Conservation (phyloP, 2,329 filamentous ascomycete genomes). For the Pyrenophora seminiperda region DNA sequence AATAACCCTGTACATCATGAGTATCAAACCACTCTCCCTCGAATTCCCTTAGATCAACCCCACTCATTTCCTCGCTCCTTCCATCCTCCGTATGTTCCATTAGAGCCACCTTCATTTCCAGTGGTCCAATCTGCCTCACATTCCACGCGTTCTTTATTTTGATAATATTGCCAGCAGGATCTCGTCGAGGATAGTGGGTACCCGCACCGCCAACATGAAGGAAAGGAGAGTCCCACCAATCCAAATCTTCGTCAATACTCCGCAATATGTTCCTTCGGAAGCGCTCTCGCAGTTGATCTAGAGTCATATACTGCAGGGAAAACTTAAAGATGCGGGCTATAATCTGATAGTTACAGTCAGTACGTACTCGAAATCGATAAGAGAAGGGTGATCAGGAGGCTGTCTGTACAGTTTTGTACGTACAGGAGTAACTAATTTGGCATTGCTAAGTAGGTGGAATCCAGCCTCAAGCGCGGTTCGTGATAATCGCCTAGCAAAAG, state of each 20-base stretch:
- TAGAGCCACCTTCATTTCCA: conserved; percentile 35
- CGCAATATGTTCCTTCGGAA: conserved; percentile 50
- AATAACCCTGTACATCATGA: conserved; percentile 76
- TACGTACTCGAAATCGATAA: neutral
- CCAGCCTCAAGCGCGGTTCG: conserved; percentile 68
- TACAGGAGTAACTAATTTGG: conserved; percentile 29
- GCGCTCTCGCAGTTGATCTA: conserved; percentile 47
- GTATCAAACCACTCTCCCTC: conserved; percentile 78
- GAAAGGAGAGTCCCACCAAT: conserved; percentile 65
- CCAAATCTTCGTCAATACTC: conserved; percentile 56
- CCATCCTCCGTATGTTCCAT: conserved; percentile 22
- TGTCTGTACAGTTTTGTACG: neutral
- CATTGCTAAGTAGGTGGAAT: conserved; percentile 62
- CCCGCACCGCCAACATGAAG: conserved; percentile 71
- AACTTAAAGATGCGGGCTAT: conserved; percentile 68
- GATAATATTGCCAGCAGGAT: conserved; percentile 45
- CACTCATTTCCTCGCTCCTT: conserved; percentile 27
- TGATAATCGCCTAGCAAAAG: conserved; percentile 73
- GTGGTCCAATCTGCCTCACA: conserved; percentile 41
- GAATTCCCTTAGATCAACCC: conserved; percentile 64
- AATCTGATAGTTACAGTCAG: conserved; percentile 10
- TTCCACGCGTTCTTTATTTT: conserved; percentile 41
- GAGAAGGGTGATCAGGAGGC: neutral
- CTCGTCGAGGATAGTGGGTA: conserved; percentile 62
- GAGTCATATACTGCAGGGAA: conserved; percentile 63